Base-by-base conservation (phyloP, 208 protist species). In the Zelonia costaricensis region DNA sequence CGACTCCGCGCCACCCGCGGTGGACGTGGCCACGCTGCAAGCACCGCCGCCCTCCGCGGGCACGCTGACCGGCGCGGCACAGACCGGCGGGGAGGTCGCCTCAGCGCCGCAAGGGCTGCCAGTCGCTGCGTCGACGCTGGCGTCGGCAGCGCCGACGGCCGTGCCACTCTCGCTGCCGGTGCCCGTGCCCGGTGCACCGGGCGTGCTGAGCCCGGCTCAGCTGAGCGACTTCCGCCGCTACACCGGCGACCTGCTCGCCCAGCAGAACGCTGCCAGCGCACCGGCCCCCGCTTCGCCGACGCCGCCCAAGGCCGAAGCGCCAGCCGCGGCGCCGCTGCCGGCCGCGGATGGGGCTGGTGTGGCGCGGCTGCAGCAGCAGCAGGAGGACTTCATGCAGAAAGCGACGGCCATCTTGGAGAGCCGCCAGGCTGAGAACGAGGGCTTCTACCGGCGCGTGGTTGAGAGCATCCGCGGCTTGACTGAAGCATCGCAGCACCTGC, bases 151-250 rank as follows among this genome's bases (percentile, higher is more conserved):
- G 12, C 54, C 48, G 15, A 18, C 27, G 2, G 33, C n/a, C n/a
- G n/a, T n/a, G n/a, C n/a, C n/a, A n/a, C n/a, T 63, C 30, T 42
- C 75, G 12, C 23, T 31, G 36, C 20, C 52, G 23, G 6, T 16
- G 18, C 52, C 36, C 4, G 13, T n/a, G 2, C 10, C 33, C 30
- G 13, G 33, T 30, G 8, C 18, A 10, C 13, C 0, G 13, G 3
- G 6, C 15, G 51, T 76, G 15, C 71, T 91, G 16, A 75, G 38
- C 25, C 76, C 79, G 0, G 62, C 57, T 15, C 74, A 92, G 59
- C 30, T 65, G 22, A 40, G 48, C 23, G 84, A 82, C 39, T 93
- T 93, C 57, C 53, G 63, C 10, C 78, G 74, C 23, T 93, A 93
- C 70, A 81, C 78, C 1, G 77, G 83, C 39, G 70, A 82, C n/a